Conservation (phyloP, 1,284 basidiomycete genomes). For the Abortiporus biennis region DNA sequence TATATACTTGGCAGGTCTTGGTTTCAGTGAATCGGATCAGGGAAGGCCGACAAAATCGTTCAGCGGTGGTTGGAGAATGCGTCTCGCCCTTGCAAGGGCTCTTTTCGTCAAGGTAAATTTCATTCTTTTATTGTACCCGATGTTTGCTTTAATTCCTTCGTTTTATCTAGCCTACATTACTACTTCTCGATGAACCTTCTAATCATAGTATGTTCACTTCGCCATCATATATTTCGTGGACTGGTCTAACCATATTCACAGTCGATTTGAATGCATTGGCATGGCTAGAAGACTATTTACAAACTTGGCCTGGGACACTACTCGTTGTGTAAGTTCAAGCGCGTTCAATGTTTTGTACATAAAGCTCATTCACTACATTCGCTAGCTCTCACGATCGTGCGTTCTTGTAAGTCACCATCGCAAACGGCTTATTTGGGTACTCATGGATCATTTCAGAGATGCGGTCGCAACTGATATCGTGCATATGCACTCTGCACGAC, state of each 20-base stretch:
- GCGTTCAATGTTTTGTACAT: conserved; percentile 1
- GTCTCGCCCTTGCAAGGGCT: conserved; percentile 79
- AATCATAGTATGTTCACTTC: conserved; percentile 71
- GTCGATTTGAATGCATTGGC: conserved; percentile 81
- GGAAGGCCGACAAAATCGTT: conserved; percentile 79
- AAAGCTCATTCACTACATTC: background rate
- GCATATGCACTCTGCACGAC: conserved; percentile 90
- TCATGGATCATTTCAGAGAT: conserved; percentile 42
- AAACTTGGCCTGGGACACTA: conserved; percentile 92
- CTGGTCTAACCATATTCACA: conserved; percentile 14
- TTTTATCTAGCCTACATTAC: conserved; percentile 65
- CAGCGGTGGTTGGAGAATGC: conserved; percentile 97
- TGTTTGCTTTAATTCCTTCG: background rate
- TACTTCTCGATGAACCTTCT: conserved; percentile 95
- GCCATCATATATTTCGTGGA: background rate
- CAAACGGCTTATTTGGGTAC: background rate
- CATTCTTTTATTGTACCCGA: background rate
- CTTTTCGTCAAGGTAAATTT: conserved; percentile 84
- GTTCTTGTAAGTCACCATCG: conserved; percentile 65
- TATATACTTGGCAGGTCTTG: conserved; percentile 52
- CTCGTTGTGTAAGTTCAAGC: conserved; percentile 75
- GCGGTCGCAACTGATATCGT: conserved; percentile 95
- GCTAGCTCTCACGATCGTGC: conserved; percentile 93
- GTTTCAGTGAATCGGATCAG: conserved; percentile 89
- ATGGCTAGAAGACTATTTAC: conserved; percentile 94